These are phyloP conservation scores for Vicia villosa DNA, from an alignment of 306 rosid genomes.

Conservation along the genomic window DNA sequence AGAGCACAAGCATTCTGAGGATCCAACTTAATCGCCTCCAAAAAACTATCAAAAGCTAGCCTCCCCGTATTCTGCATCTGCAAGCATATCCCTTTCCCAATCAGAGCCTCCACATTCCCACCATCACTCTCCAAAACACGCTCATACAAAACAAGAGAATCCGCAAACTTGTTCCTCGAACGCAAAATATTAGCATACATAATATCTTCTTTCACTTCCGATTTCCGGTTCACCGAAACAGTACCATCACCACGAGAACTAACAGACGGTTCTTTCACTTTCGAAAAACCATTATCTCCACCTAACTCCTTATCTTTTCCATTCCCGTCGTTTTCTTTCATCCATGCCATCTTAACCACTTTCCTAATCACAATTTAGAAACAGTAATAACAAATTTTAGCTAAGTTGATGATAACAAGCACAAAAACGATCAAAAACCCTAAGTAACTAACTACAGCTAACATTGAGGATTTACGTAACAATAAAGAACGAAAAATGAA, in stretches of 20 bases:
- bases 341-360: slow-evolving; percentile 59
- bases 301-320: slow-evolving; percentile 56
- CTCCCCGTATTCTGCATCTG: slow-evolving; percentile 92
- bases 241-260: slow-evolving; percentile 47
- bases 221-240: not conserved
- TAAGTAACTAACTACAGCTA: not conserved
- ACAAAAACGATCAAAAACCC: slow-evolving; percentile 23
- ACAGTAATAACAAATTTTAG: not conserved
- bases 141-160: slow-evolving; percentile 76
- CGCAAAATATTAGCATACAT: slow-evolving; percentile 79
- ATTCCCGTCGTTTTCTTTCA: slow-evolving; percentile 55
- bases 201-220: slow-evolving; percentile 68
- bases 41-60: slow-evolving; percentile 79
- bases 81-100: slow-evolving; percentile 93
- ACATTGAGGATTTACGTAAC: not conserved
- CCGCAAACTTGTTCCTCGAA: slow-evolving; percentile 85
- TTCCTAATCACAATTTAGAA: too few species aligned
- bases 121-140: slow-evolving; percentile 64
- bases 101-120: slow-evolving; percentile 75
- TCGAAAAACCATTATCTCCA: slow-evolving; percentile 76
- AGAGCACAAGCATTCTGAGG: slow-evolving; percentile 85
- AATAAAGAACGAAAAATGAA: not conserved
- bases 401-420: too few species aligned
- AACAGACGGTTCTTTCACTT: slow-evolving; percentile 53
- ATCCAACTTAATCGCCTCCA: slow-evolving; percentile 78